Conservation (phyloP, 1,284 basidiomycete genomes). For the Ustilago curta region DNA sequence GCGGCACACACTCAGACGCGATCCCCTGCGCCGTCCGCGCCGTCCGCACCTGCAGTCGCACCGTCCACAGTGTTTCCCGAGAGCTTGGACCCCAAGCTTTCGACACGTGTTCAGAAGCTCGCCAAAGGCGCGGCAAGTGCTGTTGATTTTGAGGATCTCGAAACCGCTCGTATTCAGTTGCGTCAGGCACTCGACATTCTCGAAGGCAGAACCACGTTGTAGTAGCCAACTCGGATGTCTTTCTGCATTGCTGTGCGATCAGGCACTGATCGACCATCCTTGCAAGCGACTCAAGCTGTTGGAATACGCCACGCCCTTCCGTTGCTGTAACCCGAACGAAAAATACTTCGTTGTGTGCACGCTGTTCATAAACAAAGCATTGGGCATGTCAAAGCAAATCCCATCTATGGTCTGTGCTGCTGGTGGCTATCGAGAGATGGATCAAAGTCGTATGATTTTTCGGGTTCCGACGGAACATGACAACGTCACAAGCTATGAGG, state of each 20-base stretch:
- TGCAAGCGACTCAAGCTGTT: not conserved
- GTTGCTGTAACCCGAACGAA: not conserved
- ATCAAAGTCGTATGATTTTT: too few species aligned
- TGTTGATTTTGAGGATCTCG: constrained; percentile 67
- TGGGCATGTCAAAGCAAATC: too few species aligned
- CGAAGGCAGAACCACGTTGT: constrained; percentile 47
- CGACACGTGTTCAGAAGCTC: constrained; percentile 58
- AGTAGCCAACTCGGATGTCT: not conserved
- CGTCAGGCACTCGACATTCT: constrained; percentile 60
- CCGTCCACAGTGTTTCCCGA: constrained; percentile 75
- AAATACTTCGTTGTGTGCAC: too few species aligned
- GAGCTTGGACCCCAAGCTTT: constrained; percentile 32
- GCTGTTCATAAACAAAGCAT: too few species aligned
- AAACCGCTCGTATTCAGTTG: constrained; percentile 61
- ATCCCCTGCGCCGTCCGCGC: constrained; percentile 11
- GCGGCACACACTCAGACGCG: not conserved
- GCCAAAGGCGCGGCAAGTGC: constrained; percentile 64
- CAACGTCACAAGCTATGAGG: too few species aligned
- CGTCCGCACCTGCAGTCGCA: not conserved
- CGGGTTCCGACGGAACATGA: too few species aligned
- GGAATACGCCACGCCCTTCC: too few species aligned
- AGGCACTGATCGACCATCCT: not conserved
- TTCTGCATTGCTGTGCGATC: not conserved
- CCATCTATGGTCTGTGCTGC: too few species aligned
- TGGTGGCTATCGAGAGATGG: too few species aligned